These are phyloP conservation scores for Fusarium sarcochroum DNA, from an alignment of 2,329 filamentous ascomycete species.

Conservation along the genomic window DNA sequence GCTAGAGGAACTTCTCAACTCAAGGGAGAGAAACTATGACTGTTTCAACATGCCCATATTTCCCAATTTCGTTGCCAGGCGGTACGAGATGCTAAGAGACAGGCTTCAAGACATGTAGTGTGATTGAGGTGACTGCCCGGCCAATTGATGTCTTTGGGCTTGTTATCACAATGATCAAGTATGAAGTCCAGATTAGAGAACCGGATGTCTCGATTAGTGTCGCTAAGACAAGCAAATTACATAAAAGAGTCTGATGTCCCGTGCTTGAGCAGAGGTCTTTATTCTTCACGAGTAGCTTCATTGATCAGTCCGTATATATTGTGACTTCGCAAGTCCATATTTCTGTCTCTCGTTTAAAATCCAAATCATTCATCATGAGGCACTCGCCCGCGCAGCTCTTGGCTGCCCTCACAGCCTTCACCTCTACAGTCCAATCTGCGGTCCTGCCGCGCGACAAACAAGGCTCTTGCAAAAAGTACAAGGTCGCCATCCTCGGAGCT, in stretches of 20 bases:
- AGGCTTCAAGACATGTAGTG: background rate
- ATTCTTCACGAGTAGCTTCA: background rate
- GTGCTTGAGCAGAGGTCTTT: no score
- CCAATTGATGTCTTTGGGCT: background rate
- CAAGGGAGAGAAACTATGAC: no score
- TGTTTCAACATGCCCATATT: no score
- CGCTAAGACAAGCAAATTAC: background rate
- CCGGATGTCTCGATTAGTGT: background rate
- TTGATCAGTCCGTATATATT: background rate
- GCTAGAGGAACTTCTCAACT: no score
- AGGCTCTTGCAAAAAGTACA: conserved; percentile 49
- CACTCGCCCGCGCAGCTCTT: conserved; percentile 9
- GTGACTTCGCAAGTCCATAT: background rate
- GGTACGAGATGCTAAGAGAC: background rate
- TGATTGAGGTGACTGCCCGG: background rate
- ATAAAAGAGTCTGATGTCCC: conserved; percentile 13
- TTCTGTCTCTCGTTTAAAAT: background rate
- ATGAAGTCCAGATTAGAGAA: background rate
- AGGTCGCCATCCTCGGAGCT: conserved; percentile 61
- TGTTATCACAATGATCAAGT: background rate
- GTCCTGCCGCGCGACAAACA: conserved; percentile 4
- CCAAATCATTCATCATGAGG: background rate
- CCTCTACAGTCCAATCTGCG: background rate
- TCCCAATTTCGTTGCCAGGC: background rate
- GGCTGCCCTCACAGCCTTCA: conserved; percentile 6